phyloP scores from a whole-genome alignment of 192 early-diverging fungal genomes.

The Gryganskiella cystojenkinii region DNA sequence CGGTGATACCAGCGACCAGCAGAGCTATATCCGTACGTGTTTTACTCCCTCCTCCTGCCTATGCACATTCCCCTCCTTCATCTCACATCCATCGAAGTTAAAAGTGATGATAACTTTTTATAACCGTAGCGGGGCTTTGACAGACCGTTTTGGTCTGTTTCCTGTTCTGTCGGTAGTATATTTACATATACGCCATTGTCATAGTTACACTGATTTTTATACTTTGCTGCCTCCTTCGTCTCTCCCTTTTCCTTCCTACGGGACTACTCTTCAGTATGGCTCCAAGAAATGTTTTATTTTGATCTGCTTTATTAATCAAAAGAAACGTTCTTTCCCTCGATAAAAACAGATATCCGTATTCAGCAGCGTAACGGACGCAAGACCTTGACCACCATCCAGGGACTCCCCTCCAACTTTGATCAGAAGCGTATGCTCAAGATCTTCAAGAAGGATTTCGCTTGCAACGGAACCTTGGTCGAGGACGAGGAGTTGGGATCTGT shows the following conservation, averaged over 20 bases:
- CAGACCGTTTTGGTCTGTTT: constrained; percentile 52
- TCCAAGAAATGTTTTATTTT: not conserved
- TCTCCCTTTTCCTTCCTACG: not conserved
- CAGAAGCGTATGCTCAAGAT: constrained; percentile 93
- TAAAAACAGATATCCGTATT: constrained; percentile 91
- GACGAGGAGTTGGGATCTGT: constrained; percentile 93
- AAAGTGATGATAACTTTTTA: constrained; percentile 57
- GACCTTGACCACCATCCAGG: constrained; percentile 95
- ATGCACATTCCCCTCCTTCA: not conserved
- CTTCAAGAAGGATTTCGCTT: constrained; percentile 97
- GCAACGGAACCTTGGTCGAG: constrained; percentile 94
- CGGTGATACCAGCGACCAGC: constrained; percentile 52
- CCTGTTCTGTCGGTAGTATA: constrained; percentile 53
- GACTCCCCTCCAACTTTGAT: constrained; percentile 87
- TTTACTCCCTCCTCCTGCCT: not conserved
- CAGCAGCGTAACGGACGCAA: constrained; percentile 98
- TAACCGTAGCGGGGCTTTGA: constrained; percentile 50
- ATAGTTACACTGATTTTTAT: constrained; percentile 48
- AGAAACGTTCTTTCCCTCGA: not conserved
- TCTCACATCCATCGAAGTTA: not conserved
- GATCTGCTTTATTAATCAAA: not conserved
- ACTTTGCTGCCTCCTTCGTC: not conserved
- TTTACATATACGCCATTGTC: constrained; percentile 52
- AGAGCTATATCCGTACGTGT: constrained; percentile 61
- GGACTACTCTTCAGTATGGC: not conserved